phyloP scores from a whole-genome alignment of 306 rosid species.

The Citrullus amarus region DNA sequence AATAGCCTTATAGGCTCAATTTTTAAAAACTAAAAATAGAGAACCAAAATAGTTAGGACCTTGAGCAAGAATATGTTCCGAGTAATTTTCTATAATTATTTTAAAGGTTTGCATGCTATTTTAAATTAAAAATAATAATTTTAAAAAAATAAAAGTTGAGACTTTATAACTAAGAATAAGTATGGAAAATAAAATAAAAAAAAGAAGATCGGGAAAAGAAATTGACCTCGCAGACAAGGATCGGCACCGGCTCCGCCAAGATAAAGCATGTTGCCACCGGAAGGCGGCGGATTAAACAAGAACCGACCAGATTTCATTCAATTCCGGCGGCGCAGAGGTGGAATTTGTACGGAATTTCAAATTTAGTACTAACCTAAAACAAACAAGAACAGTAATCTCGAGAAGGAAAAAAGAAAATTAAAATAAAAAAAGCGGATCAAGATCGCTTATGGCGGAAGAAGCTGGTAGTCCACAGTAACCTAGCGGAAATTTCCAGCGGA shows the following conservation, averaged over 20 bases:
- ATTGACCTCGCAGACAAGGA: slow-evolving; percentile 48
- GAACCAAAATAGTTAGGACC: too few relatives aligned
- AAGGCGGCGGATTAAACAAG: slow-evolving; percentile 44
- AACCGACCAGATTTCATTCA: slow-evolving; percentile 20
- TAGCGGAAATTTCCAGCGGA: slow-evolving; percentile 80
- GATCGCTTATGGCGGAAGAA: slow-evolving; percentile 92
- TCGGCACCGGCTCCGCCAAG: slow-evolving; percentile 46
- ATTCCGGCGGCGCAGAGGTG: neutral
- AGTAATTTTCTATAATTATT: too few relatives aligned
- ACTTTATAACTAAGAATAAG: neutral
- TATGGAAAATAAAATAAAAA: neutral
- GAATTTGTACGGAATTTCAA: neutral
- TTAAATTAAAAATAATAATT: too few relatives aligned
- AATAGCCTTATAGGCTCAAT: too few relatives aligned
- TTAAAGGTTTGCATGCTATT: too few relatives aligned
- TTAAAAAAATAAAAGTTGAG: neutral
- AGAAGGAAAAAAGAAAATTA: neutral
- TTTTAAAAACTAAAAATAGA: too few relatives aligned
- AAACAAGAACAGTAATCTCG: neutral
- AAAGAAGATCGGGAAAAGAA: neutral
- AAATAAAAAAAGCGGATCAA: neutral
- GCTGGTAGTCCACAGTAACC: slow-evolving; percentile 94
- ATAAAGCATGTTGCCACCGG: slow-evolving; percentile 59
- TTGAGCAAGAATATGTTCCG: too few relatives aligned
- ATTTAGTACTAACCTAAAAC: neutral